Conservation (phyloP, 495 filamentous ascomycete genomes). For the Margaritispora aquatica region DNA sequence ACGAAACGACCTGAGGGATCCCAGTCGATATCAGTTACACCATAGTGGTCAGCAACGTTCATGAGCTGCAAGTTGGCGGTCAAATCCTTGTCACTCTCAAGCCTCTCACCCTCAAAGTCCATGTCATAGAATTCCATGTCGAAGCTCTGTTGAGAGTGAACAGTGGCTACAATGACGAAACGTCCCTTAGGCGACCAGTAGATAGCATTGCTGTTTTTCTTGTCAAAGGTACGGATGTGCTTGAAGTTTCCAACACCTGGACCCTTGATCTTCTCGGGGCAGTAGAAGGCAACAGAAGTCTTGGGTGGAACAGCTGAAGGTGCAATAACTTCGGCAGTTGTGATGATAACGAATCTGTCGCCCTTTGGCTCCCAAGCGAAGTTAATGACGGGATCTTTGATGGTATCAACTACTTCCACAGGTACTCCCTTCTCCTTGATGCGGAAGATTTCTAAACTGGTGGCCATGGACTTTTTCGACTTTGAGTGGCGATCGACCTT, state of each 20-base stretch:
- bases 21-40: constrained; percentile 96
- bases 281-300: constrained; percentile 92
- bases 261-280: constrained; percentile 84
- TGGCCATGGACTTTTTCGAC: constrained; percentile 94
- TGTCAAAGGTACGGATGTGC: constrained; percentile 86
- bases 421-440: constrained; percentile 94
- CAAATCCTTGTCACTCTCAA: constrained; percentile 85
- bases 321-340: constrained; percentile 74
- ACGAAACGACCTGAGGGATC: constrained; percentile 94
- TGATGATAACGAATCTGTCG: constrained; percentile 94
- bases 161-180: constrained; percentile 88
- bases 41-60: constrained; percentile 90
- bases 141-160: constrained; percentile 84
- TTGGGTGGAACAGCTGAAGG: constrained; percentile 79
- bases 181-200: constrained; percentile 98
- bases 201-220: constrained; percentile 98
- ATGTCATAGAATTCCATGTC: constrained; percentile 97
- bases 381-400: constrained; percentile 98
- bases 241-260: constrained; percentile 82
- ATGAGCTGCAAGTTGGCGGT: constrained; percentile 91
- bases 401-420: constrained; percentile 92
- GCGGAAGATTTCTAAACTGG: constrained; percentile 97
- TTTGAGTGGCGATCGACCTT: constrained; percentile 99
- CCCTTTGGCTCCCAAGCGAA: constrained; percentile 99
- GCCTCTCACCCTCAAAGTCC: constrained; percentile 96